A percentile compares a stretch with the other conserved stretches of the same genome.
These are phyloP conservation scores for Colletotrichum tanaceti DNA, from an alignment of 2,329 filamentous ascomycete genomes.

Conservation along the genomic window DNA sequence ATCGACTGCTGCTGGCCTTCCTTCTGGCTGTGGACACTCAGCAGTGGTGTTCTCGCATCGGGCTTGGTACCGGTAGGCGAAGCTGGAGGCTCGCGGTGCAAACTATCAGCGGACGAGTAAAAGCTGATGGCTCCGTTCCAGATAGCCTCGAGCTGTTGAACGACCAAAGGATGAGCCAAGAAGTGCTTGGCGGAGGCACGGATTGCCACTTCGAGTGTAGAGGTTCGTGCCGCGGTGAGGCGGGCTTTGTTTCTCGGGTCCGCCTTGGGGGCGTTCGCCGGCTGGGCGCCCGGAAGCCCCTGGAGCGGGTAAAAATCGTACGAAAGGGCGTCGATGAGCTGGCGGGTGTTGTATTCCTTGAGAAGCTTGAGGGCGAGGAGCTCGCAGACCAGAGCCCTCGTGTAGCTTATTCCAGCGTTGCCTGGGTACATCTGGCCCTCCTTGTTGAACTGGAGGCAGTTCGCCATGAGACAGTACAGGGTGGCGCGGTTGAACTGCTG, in stretches of 20 bases:
- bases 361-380: slow-evolving; percentile 88
- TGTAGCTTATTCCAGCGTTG: slow-evolving; percentile 85
- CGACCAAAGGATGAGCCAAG: slow-evolving; percentile 88
- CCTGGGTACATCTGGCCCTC: slow-evolving; percentile 85
- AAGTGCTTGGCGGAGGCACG: slow-evolving; percentile 93
- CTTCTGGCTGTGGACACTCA: slow-evolving; percentile 53
- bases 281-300: slow-evolving; percentile 70
- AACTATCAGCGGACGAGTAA: slow-evolving; percentile 85
- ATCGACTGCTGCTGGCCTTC: slow-evolving; percentile 47
- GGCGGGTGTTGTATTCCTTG: slow-evolving; percentile 88
- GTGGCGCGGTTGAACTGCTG: slow-evolving; percentile 89
- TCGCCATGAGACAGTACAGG: slow-evolving; percentile 90
- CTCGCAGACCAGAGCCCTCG: slow-evolving; percentile 89
- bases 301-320: slow-evolving; percentile 96
- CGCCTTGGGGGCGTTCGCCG: slow-evolving; percentile 50
- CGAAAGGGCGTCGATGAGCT: slow-evolving; percentile 92
- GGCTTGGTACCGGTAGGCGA: slow-evolving; percentile 48
- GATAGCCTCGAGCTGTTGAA: slow-evolving; percentile 95
- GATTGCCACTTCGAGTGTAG: slow-evolving; percentile 92
- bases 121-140: slow-evolving; percentile 98
- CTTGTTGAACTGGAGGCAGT: slow-evolving; percentile 92
- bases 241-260: slow-evolving; percentile 58
- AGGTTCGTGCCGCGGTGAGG: slow-evolving; percentile 78
- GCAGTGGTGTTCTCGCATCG: slow-evolving; percentile 63
- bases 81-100: slow-evolving; percentile 72